Evolutionary conservation across 2,329 filamentous ascomycete genomes (phyloP).

Genomic region (Arthroderma sp.): DNA sequence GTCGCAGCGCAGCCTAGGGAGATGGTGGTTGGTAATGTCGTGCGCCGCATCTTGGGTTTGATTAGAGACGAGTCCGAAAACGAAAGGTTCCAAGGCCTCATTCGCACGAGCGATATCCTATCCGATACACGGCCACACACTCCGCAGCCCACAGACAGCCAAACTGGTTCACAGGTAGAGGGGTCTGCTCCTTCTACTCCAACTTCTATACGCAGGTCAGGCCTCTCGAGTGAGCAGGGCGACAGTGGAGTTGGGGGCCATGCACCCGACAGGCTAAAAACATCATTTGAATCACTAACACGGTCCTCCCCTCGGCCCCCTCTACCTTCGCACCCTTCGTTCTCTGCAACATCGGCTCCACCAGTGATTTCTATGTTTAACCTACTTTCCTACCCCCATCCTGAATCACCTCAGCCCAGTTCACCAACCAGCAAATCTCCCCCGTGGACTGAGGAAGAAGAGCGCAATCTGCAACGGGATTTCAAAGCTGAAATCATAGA

Average conservation of each 20-base stretch:
- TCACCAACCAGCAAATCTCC: slow-evolving; percentile 24
- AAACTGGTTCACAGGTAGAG: not conserved
- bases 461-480: slow-evolving; percentile 39
- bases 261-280: slow-evolving; percentile 1
- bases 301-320: slow-evolving; percentile 41
- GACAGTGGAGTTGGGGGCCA: not conserved
- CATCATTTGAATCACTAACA: slow-evolving; percentile 12
- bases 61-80: slow-evolving; percentile 86
- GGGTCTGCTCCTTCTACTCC: not conserved
- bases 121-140: slow-evolving; percentile 39
- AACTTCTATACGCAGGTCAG: not conserved
- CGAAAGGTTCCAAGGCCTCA: slow-evolving; percentile 52
- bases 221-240: not conserved
- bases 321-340: slow-evolving; percentile 2
- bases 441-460: slow-evolving; percentile 16
- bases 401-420: slow-evolving; percentile 30
- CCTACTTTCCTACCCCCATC: slow-evolving; percentile 57
- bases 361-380: slow-evolving; percentile 69
- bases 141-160: slow-evolving; percentile 11
- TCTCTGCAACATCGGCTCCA: slow-evolving; percentile 28
- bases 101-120: slow-evolving; percentile 45
- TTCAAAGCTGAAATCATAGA: slow-evolving; percentile 83
- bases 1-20: slow-evolving; percentile 77
- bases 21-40: slow-evolving; percentile 87
- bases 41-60: slow-evolving; percentile 74